A percentile compares a stretch with the other conserved stretches of the same genome.
Conservation (phyloP, 768 basidiomycete species). For the Amyloporia xantha region DNA sequence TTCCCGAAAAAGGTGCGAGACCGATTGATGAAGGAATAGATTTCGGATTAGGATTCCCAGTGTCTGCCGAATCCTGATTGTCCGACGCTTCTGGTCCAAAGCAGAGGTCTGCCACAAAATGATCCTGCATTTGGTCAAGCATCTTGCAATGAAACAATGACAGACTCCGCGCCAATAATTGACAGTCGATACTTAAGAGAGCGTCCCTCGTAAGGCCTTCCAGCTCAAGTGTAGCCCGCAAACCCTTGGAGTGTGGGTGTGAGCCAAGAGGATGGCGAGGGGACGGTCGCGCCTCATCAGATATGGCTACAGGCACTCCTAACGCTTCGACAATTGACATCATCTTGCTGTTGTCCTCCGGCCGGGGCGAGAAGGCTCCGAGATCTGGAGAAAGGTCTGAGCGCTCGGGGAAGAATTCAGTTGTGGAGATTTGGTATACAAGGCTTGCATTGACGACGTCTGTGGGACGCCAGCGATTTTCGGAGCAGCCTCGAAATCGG, state of each 20-base stretch:
- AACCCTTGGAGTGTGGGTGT: neutral
- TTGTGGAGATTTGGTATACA: constrained; percentile 45
- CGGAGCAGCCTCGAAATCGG: constrained; percentile 10
- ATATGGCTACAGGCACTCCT: constrained; percentile 10
- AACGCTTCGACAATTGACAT: constrained; percentile 23
- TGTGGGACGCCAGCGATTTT: constrained; percentile 29
- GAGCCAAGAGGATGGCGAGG: constrained; percentile 4
- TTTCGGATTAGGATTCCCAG: neutral
- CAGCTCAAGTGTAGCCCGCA: constrained; percentile 49
- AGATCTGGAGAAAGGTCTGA: constrained; percentile 19
- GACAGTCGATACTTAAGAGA: constrained; percentile 55
- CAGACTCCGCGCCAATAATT: constrained; percentile 57
- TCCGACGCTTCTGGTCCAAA: constrained; percentile 25
- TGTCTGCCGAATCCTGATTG: neutral
- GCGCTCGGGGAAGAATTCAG: constrained; percentile 9
- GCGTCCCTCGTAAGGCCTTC: constrained; percentile 67
- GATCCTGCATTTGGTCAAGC: constrained; percentile 42
- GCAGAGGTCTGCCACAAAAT: constrained; percentile 42
- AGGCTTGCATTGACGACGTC: constrained; percentile 46
- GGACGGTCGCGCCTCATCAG: too few species aligned
- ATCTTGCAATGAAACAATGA: constrained; percentile 49
- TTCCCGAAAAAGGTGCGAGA: constrained; percentile 50
- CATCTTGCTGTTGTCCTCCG: constrained; percentile 17
- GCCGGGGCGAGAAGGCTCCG: constrained; percentile 26
- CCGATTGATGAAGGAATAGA: neutral